These are phyloP conservation scores for Talaromyces proteolyticus DNA, from an alignment of 495 filamentous ascomycete genomes.

Conservation along the genomic window DNA sequence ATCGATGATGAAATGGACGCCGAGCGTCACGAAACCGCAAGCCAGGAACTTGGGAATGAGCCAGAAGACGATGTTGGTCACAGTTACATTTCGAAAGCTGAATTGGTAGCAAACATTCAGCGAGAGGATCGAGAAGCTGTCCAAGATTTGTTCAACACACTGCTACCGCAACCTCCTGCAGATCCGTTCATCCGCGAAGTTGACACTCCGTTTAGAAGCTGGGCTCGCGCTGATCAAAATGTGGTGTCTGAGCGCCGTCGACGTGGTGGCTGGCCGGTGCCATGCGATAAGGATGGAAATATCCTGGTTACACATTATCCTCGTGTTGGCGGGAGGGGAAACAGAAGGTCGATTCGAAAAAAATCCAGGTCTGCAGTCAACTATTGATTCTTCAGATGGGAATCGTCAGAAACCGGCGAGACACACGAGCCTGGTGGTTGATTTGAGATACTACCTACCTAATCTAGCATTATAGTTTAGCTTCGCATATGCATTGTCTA, in stretches of 20 bases:
- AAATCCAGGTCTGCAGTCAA: no score
- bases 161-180: conserved; percentile 6
- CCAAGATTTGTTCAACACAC: background rate
- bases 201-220: conserved; percentile 37
- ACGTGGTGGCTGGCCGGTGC: conserved; percentile 17
- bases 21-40: conserved; percentile 29
- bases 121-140: conserved; percentile 1
- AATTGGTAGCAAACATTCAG: background rate
- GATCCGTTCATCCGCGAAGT: conserved; percentile 25
- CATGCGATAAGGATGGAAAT: conserved; percentile 1
- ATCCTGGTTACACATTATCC: background rate
- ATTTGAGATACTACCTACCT: no score
- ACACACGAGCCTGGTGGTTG: no score
- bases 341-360: background rate
- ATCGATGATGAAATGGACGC: background rate
- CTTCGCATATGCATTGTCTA: no score
- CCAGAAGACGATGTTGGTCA: background rate
- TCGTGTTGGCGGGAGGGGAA: background rate
- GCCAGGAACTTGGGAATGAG: conserved; percentile 29
- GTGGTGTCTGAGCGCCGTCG: conserved; percentile 19
- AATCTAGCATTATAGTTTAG: no score
- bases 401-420: no score
- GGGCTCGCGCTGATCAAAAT: conserved; percentile 32
- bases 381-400: no score
- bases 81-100: background rate